phyloP scores from a whole-genome alignment of 495 filamentous ascomycete genomes.

The Xylaria longipes region DNA sequence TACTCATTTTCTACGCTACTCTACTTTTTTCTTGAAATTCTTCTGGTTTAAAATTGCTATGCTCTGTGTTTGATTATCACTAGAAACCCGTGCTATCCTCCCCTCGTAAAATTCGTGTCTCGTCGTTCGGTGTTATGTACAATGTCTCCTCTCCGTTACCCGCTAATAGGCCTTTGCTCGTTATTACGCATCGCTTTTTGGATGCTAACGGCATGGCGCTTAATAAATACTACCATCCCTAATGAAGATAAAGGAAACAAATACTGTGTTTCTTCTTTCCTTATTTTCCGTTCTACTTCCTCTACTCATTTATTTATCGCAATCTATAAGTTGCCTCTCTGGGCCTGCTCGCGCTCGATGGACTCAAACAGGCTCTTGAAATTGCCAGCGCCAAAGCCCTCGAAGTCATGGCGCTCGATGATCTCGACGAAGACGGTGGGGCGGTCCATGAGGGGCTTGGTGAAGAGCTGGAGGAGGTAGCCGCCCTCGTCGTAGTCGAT shows the following conservation, averaged over 20 bases:
- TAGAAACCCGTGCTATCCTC: neutral
- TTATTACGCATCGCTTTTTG: neutral
- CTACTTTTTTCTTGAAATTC: neutral
- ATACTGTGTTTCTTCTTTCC: neutral
- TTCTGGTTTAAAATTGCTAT: neutral
- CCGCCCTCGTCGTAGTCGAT: constrained; percentile 92
- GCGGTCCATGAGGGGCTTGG: constrained; percentile 89
- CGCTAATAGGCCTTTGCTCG: neutral
- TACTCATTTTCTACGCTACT: neutral
- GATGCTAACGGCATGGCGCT: neutral
- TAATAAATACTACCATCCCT: neutral
- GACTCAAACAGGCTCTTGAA: constrained; percentile 94
- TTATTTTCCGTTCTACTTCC: neutral
- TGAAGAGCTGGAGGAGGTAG: constrained; percentile 86
- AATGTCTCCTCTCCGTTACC: neutral
- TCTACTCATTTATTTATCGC: neutral
- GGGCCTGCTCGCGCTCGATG: constrained; percentile 86
- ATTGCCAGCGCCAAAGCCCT: constrained; percentile 92
- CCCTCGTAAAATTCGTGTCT: neutral
- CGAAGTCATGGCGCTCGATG: constrained; percentile 85
- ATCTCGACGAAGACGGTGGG: constrained; percentile 96
- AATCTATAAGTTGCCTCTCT: constrained; percentile 74
- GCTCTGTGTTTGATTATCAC: neutral
- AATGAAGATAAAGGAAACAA: neutral
- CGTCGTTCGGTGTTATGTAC: constrained; percentile 5